Evolutionary conservation across 352 stramenopile genomes (phyloP), one percentile per base, ranked within the genome.

Genomic region (Pythium coloratum): DNA sequence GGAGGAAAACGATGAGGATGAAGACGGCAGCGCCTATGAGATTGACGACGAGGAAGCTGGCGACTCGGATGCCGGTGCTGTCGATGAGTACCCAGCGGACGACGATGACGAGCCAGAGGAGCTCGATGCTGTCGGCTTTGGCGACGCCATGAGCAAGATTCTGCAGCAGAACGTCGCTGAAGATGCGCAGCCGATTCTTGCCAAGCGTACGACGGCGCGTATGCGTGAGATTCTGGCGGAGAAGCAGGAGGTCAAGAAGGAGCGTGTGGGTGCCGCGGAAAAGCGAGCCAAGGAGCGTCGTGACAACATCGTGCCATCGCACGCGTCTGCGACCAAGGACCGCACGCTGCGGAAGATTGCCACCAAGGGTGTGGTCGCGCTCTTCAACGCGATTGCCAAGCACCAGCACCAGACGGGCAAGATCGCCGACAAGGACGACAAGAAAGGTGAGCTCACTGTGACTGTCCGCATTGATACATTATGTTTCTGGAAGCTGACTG

Each of bases 331-430:
- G 6, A 77, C 70, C 3, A 76, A 89, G 64, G 87, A 95, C 77
- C 77, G 85, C 28, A 73, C 83, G 20, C 67, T 93, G 59, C 83
- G 85, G n/a, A 86, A 80, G 72, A 91, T 92, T 62, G 84, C 87
- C 33, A 95, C 87, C 6, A 93, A 92, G 77, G 87, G 87, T 72
- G 87, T 95, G 50, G 87, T 95, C 16, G 84, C 87, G 32, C 67
- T 95, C 28, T 95, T 95, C 64, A 95, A 95, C 59, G 87, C 87
- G 13, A 95, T 95, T 56, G 74, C 88, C 54, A 94, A 92, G 76
- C 87, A 95, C 66, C 87, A 95, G 72, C 83, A 95, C 64, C 76
- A 84, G 54, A 72, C 38, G n/a, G 82, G 80, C 62, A 84, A 81
- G 53, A 70, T 76, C 58, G 73, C 82, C 24, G 75, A 88, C 24